Evolutionary conservation across 306 rosid genomes (phyloP).

Genomic region (Oemleria cerasiformis): DNA sequence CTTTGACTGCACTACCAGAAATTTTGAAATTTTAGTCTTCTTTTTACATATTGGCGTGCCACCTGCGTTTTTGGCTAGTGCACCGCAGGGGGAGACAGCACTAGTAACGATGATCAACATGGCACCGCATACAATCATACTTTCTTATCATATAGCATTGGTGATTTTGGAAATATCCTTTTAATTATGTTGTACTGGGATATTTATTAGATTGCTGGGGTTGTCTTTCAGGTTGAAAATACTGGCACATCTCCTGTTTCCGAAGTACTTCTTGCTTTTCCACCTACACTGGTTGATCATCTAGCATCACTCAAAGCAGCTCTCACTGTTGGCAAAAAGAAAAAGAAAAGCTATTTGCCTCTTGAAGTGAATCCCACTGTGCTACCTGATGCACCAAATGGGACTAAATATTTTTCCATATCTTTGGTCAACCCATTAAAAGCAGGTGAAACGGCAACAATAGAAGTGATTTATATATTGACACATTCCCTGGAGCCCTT

Average conservation of each 20-base stretch:
- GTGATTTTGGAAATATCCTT: background rate
- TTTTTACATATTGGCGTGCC: background rate
- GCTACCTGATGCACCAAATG: slow-evolving; percentile 78
- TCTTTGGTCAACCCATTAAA: slow-evolving; percentile 55
- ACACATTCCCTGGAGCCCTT: slow-evolving; percentile 85
- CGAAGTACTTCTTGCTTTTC: slow-evolving; percentile 75
- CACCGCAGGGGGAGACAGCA: background rate
- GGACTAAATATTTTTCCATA: slow-evolving; percentile 62
- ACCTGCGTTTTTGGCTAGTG: background rate
- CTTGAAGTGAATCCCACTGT: slow-evolving; percentile 73
- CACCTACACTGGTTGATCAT: slow-evolving; percentile 70
- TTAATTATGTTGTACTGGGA: background rate
- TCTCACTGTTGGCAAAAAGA: slow-evolving; percentile 59
- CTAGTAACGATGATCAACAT: background rate
- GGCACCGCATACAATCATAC: background rate
- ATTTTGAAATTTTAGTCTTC: background rate
- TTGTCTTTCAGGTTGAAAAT: slow-evolving; percentile 72
- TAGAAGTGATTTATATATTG: slow-evolving; percentile 80
- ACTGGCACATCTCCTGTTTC: slow-evolving; percentile 64
- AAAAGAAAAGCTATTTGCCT: slow-evolving; percentile 70
- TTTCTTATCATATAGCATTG: background rate
- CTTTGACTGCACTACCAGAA: background rate
- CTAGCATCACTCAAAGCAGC: slow-evolving; percentile 75
- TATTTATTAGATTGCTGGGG: slow-evolving; percentile 22
- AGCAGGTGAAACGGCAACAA: slow-evolving; percentile 58